phyloP scores from a whole-genome alignment of 441 rosid species.

The Populus hybrid region DNA sequence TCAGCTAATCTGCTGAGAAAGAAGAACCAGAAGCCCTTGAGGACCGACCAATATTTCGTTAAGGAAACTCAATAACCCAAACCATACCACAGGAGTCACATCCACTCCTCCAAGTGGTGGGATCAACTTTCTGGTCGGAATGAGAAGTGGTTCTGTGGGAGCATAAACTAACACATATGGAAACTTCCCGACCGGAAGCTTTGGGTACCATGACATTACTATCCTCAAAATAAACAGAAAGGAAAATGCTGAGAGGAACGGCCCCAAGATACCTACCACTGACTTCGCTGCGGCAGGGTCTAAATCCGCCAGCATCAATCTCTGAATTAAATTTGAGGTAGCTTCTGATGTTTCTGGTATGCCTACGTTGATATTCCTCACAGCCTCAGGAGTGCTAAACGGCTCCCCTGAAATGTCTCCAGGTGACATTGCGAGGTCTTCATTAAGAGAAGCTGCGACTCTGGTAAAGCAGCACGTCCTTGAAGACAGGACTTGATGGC shows the following conservation, averaged over 20 bases:
- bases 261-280: conserved; percentile 65
- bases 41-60: conserved; percentile 89
- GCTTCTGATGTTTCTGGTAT: conserved; percentile 9
- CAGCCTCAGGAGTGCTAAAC: neutral
- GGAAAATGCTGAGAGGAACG: conserved; percentile 64
- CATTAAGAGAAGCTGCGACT: conserved; percentile 10
- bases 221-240: conserved; percentile 75
- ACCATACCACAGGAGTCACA: conserved; percentile 91
- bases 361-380: conserved; percentile 8
- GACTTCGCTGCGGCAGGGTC: conserved; percentile 79
- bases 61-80: conserved; percentile 72
- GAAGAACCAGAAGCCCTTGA: conserved; percentile 78
- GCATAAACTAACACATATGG: conserved; percentile 87
- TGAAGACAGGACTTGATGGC: conserved; percentile 5
- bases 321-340: conserved; percentile 21
- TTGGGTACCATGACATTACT: conserved; percentile 96
- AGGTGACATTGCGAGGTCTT: conserved; percentile 12
- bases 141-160: conserved; percentile 84
- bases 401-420: conserved; percentile 10
- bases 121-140: conserved; percentile 69
- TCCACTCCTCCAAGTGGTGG: conserved; percentile 94
- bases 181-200: conserved; percentile 77
- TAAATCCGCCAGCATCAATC: conserved; percentile 49
- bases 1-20: conserved; percentile 49
- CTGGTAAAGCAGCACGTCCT: conserved; percentile 16